phyloP scores from a whole-genome alignment of 441 rosid genomes.

The Rhodomyrtus psidioides region DNA sequence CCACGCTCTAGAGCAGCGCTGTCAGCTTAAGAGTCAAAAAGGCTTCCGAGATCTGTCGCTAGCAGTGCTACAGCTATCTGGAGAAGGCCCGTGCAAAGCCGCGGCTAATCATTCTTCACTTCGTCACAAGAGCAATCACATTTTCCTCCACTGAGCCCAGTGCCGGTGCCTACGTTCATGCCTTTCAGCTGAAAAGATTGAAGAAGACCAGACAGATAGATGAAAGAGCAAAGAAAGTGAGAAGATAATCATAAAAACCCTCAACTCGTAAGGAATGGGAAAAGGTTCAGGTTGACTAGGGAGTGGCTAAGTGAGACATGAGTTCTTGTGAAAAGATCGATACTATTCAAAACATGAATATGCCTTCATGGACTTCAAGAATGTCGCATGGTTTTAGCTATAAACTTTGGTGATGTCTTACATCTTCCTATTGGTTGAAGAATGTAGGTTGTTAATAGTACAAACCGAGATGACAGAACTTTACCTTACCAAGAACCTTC shows the following conservation, averaged over 20 bases:
- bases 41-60: background rate
- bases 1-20: background rate
- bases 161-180: background rate
- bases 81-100: background rate
- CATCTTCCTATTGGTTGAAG: background rate
- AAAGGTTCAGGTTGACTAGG: background rate
- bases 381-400: background rate
- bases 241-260: background rate
- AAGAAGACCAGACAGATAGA: background rate
- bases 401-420: background rate
- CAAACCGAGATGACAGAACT: background rate
- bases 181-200: background rate
- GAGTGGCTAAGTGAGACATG: background rate
- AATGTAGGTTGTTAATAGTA: background rate
- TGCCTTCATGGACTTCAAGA: background rate
- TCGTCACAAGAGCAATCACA: background rate
- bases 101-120: background rate
- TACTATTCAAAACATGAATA: background rate
- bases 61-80: background rate
- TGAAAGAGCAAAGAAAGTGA: background rate
- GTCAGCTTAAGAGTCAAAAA: background rate
- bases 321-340: background rate
- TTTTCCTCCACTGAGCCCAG: background rate
- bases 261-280: background rate
- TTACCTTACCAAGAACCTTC: conserved; percentile 70